phyloP scores from a whole-genome alignment of 805 yeast species.

The Lachancea meyersii region DNA sequence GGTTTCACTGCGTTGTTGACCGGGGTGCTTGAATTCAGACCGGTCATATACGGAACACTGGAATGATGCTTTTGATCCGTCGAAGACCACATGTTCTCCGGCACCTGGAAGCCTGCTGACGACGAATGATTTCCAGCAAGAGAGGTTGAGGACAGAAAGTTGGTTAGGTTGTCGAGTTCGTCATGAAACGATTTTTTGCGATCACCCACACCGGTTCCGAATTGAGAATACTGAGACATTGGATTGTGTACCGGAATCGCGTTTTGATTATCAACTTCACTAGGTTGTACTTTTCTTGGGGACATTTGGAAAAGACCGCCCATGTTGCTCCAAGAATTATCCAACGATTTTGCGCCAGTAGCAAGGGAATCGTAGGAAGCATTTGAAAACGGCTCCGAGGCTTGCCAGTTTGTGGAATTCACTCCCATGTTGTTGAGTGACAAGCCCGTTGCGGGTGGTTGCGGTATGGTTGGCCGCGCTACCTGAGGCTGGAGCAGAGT shows the following conservation, averaged over 20 bases:
- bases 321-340: conserved; percentile 3
- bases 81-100: conserved; percentile 5
- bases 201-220: not conserved
- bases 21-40: conserved; percentile 3
- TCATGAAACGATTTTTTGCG: conserved; percentile 20
- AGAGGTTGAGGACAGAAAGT: conserved; percentile 23
- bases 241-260: not conserved
- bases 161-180: conserved; percentile 25
- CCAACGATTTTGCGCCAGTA: not conserved
- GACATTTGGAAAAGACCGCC: conserved; percentile 4
- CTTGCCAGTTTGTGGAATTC: conserved; percentile 2
- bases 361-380: conserved; percentile 4
- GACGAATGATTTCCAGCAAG: conserved; percentile 13
- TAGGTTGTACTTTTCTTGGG: conserved; percentile 1
- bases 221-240: conserved; percentile 8
- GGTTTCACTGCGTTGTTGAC: not conserved
- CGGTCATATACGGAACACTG: not conserved
- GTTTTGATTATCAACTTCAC: not conserved
- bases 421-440: conserved; percentile 1
- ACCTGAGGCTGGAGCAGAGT: conserved; percentile 11
- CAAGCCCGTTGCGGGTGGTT: not conserved
- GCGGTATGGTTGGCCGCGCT: not conserved
- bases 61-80: not conserved
- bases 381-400: not conserved
- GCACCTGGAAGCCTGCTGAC: conserved; percentile 1